phyloP scores from a whole-genome alignment of 2,329 filamentous ascomycete species.

The Fusarium tupiense region DNA sequence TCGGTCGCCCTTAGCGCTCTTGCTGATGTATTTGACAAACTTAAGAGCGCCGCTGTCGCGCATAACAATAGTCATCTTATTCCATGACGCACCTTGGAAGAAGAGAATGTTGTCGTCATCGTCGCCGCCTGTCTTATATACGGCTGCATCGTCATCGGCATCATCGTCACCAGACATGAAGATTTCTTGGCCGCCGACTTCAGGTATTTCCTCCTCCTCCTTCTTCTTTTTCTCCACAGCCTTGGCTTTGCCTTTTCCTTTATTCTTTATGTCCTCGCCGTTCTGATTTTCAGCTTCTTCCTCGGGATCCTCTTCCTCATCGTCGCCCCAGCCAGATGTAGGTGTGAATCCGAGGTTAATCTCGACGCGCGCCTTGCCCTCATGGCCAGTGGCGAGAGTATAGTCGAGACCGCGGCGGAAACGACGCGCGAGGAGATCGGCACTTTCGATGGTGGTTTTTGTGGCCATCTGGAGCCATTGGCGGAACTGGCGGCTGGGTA shows the following conservation, averaged over 20 bases:
- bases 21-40: conserved; percentile 96
- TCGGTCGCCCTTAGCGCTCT: conserved; percentile 82
- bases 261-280: conserved; percentile 45
- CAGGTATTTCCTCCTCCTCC: conserved; percentile 51
- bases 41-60: conserved; percentile 86
- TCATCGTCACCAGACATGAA: conserved; percentile 93
- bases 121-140: conserved; percentile 80
- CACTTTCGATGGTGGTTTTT: conserved; percentile 75
- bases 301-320: conserved; percentile 59
- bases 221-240: conserved; percentile 11
- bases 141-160: conserved; percentile 77
- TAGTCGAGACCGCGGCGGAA: conserved; percentile 92
- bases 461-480: conserved; percentile 91
- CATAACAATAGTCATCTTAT: conserved; percentile 89
- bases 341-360: conserved; percentile 89
- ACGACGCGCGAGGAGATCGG: conserved; percentile 82
- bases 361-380: conserved; percentile 81
- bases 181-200: conserved; percentile 83
- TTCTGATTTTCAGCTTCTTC: conserved; percentile 49
- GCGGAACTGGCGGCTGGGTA: conserved; percentile 86
- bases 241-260: conserved; percentile 44
- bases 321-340: conserved; percentile 83
- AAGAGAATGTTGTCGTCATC: conserved; percentile 79
- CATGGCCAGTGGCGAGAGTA: conserved; percentile 88
- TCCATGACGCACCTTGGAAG: conserved; percentile 78